These are phyloP conservation scores for Neonectria coccinea DNA, from an alignment of 2,329 filamentous ascomycete genomes.

Conservation along the genomic window DNA sequence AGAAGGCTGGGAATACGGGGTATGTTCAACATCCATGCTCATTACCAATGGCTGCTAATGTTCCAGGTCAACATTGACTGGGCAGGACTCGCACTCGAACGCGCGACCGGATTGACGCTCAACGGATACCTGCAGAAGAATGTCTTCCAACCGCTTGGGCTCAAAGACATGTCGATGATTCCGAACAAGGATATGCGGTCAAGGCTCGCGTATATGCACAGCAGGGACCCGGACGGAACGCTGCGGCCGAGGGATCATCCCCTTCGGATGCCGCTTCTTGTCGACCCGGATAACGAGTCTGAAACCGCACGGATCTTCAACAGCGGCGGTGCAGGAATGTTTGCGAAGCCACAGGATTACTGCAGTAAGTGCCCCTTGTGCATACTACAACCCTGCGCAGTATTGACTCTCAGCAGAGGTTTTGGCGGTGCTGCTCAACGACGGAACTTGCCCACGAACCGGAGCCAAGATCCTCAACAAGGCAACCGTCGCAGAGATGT, in stretches of 20 bases:
- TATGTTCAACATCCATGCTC: constrained; percentile 46
- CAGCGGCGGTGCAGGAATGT: constrained; percentile 72
- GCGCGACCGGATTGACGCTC: constrained; percentile 56
- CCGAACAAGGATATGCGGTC: constrained; percentile 65
- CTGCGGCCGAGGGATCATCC: constrained; percentile 61
- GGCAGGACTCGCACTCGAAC: constrained; percentile 63
- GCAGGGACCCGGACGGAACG: constrained; percentile 58
- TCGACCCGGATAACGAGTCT: constrained; percentile 51
- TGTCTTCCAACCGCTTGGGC: constrained; percentile 60
- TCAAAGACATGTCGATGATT: constrained; percentile 67
- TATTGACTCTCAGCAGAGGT: constrained; percentile 57
- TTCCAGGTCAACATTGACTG: constrained; percentile 63
- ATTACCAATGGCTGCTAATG: neutral
- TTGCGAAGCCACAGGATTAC: constrained; percentile 70
- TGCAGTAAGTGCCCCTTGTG: constrained; percentile 57
- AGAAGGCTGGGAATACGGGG: constrained; percentile 70
- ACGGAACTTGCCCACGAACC: constrained; percentile 70
- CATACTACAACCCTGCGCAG: neutral
- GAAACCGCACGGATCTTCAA: constrained; percentile 63
- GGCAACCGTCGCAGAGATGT: constrained; percentile 72
- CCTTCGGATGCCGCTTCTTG: constrained; percentile 57
- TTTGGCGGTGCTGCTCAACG: constrained; percentile 71
- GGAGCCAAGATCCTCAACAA: constrained; percentile 64
- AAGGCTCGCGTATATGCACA: constrained; percentile 68
- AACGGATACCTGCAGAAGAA: constrained; percentile 62